Evolutionary conservation across 768 basidiomycete species (phyloP), one percentile per base, ranked within the genome.

Genomic region (Agaricus sinodeliciosus): DNA sequence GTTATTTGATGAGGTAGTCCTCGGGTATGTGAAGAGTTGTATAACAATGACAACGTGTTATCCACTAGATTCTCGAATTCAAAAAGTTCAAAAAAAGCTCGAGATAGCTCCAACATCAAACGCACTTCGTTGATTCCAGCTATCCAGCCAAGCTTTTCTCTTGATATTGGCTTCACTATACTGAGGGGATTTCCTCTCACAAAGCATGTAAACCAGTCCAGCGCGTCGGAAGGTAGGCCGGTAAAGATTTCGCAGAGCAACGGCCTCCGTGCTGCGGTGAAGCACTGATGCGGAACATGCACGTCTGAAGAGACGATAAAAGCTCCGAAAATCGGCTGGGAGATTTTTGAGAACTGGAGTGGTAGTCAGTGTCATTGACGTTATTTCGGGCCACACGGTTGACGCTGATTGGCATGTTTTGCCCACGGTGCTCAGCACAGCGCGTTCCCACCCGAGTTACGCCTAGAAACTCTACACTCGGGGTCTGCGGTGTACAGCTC

Each of bases 1-100:
- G 83, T 81, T 5, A 81, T 58, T 52, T 68, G 69, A 61, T 87
- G 82, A 9, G 85, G 65, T 12, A 85, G 66, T 12, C 87, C 87
- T 25, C 84, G 78, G 31, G 79, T 76, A 53, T 72, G 70, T 3
- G 79, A 76, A n/a, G 87, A 83, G 25, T 72, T 78, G 65, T 79
- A 75, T 43, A 90, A 63, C 8, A 90, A 58, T 28, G 73, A 71
- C 37, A 90, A 71, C 0, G 86, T 87, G 54, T 73, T 76, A 60
- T 90, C 86, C 65, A 87, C 88, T 90, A 55, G 6, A 18, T 18
- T 12, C 18, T 11, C 28, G 18, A 27, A 51, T 51, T 31, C 31
- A 46, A 31, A 13, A 19, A 25, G 43, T 31, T 3, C 3, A 31
- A 31, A n/a, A 13, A 19, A 25, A 48, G 45, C 16, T 9, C 39